Conservation (phyloP, 257 asterid genomes). For the Rehmannia glutinosa region DNA sequence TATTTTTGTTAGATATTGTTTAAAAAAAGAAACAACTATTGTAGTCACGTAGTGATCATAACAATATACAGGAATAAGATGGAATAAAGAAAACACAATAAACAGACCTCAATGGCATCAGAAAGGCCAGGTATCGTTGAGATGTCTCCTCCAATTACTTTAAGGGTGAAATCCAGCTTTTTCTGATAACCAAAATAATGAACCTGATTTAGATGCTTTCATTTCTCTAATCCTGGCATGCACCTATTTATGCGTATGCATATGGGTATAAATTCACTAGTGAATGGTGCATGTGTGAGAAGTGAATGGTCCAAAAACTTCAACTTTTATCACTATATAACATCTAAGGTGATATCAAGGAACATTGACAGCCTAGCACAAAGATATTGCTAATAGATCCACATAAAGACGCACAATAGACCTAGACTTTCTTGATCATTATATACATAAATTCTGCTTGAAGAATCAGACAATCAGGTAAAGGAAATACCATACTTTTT, state of each 20-base stretch:
- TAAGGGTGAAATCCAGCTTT: slow-evolving; percentile 95
- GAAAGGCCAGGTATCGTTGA: slow-evolving; percentile 91
- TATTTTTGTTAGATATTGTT: not conserved
- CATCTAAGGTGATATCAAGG: slow-evolving; percentile 12
- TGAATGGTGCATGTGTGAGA: not conserved
- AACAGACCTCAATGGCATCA: slow-evolving; percentile 94
- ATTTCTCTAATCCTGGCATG: not conserved
- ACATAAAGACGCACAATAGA: not conserved
- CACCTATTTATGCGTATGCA: not conserved
- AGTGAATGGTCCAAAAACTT: slow-evolving; percentile 1
- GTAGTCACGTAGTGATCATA: not conserved
- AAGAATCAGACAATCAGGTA: slow-evolving; percentile 14
- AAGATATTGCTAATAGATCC: not conserved
- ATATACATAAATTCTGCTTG: slow-evolving; percentile 1
- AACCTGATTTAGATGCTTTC: slow-evolving; percentile 14
- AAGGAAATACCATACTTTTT: slow-evolving; percentile 50
- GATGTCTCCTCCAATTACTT: slow-evolving; percentile 94
- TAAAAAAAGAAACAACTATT: not conserved
- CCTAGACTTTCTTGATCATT: slow-evolving; percentile 1
- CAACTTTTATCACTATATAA: not conserved
- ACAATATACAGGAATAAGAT: slow-evolving; percentile 1
- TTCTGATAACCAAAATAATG: slow-evolving; percentile 49
- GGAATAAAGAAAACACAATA: not conserved
- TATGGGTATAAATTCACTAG: not conserved
- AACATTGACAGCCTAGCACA: slow-evolving; percentile 13